These are phyloP conservation scores for Uronychia setigera DNA, from an alignment of 73 alveolate genomes.

Conservation along the genomic window DNA sequence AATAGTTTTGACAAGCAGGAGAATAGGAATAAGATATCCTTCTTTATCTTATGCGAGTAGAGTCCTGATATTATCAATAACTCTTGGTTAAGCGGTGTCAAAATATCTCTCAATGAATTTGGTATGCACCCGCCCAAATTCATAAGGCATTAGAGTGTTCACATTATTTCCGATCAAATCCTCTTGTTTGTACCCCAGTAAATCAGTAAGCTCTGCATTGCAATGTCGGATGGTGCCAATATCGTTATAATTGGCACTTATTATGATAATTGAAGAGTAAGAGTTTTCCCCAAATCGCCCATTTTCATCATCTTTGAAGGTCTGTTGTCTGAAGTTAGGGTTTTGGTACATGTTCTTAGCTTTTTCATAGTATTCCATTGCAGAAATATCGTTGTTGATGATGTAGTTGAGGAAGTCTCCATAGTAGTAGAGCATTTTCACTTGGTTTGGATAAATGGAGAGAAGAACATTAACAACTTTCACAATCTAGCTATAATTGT, in stretches of 20 bases:
- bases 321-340: too few species aligned
- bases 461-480: too few species aligned
- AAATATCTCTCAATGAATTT: neutral
- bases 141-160: neutral
- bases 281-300: neutral
- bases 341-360: neutral
- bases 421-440: too few species aligned
- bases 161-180: neutral
- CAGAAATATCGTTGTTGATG: neutral
- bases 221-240: neutral
- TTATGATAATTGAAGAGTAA: neutral
- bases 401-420: too few species aligned
- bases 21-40: neutral
- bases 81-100: neutral
- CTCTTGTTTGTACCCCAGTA: neutral
- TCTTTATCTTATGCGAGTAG: neutral
- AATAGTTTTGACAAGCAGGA: neutral
- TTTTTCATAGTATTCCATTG: neutral
- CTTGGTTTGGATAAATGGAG: neutral
- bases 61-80: neutral
- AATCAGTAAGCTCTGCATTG: neutral
- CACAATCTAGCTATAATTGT: neutral
- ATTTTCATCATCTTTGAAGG: too few species aligned
- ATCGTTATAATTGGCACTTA: neutral
- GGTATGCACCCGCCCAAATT: neutral